Percentiles rank a stretch among this genome's conserved stretches.
phyloP scores from a whole-genome alignment of 352 stramenopile species.

The Phytophthora macrochlamydospora region DNA sequence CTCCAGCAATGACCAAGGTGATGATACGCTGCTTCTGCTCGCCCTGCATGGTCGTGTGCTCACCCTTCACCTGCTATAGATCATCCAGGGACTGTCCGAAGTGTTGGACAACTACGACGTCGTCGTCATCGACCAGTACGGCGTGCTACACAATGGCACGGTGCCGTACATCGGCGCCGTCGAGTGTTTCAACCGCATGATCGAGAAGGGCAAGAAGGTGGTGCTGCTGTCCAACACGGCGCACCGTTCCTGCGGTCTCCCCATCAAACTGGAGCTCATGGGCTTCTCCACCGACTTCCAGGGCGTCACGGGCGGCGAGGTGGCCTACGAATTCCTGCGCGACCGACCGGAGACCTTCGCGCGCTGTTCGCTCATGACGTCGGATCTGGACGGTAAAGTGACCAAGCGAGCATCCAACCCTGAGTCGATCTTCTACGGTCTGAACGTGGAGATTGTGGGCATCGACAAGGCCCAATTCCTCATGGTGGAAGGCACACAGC shows the following conservation, averaged over 20 bases:
- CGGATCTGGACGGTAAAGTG: constrained; percentile 37
- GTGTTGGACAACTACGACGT: constrained; percentile 79
- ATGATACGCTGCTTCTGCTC: not conserved
- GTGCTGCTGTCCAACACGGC: constrained; percentile 91
- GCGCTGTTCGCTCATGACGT: constrained; percentile 50
- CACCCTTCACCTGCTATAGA: constrained; percentile 11
- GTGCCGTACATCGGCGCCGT: constrained; percentile 64
- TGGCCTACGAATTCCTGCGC: constrained; percentile 48
- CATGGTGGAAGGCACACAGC: constrained; percentile 59
- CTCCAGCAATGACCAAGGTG: not conserved
- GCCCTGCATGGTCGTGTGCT: not conserved
- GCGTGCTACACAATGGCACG: constrained; percentile 91
- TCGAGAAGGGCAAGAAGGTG: constrained; percentile 65
- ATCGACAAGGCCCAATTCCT: constrained; percentile 55
- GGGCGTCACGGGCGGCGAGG: constrained; percentile 62
- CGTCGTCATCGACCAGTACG: constrained; percentile 93
- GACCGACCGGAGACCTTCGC: constrained; percentile 26
- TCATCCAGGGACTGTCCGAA: constrained; percentile 39
- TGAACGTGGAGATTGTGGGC: constrained; percentile 47
- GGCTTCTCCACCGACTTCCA: constrained; percentile 71
- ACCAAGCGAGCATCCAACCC: constrained; percentile 35
- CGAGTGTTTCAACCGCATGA: constrained; percentile 65
- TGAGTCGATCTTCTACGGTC: constrained; percentile 55
- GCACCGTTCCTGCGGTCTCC: constrained; percentile 56
- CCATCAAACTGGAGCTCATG: constrained; percentile 59